Conservation (phyloP, 768 basidiomycete genomes). For the Leucocoprinus sp. region DNA sequence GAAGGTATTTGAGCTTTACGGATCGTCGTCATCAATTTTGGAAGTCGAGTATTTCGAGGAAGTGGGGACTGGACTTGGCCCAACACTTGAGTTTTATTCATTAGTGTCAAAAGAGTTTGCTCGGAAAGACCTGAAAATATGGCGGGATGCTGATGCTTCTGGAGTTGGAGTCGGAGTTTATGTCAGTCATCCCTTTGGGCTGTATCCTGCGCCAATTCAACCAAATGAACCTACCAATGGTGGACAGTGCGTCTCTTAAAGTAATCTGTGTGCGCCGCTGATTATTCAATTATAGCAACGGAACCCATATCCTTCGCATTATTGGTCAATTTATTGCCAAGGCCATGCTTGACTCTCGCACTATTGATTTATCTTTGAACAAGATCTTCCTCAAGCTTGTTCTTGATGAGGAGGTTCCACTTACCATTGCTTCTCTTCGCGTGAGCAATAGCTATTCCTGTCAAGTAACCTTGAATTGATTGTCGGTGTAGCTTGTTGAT, state of each 20-base stretch:
- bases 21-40: constrained; percentile 85
- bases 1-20: constrained; percentile 95
- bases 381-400: constrained; percentile 90
- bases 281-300: constrained; percentile 45
- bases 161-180: constrained; percentile 53
- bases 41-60: constrained; percentile 99
- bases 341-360: constrained; percentile 93
- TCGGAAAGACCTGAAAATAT: constrained; percentile 77
- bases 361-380: constrained; percentile 93
- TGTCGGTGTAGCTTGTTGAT: constrained; percentile 64
- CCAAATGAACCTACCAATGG: constrained; percentile 59
- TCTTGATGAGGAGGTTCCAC: constrained; percentile 78
- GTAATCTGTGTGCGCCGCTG: constrained; percentile 1
- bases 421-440: constrained; percentile 76
- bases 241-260: constrained; percentile 51
- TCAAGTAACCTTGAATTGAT: constrained; percentile 9
- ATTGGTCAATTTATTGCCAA: constrained; percentile 97
- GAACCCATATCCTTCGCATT: constrained; percentile 78
- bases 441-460: constrained; percentile 28
- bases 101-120: constrained; percentile 94
- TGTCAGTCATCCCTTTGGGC: constrained; percentile 77
- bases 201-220: constrained; percentile 83
- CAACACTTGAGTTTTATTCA: constrained; percentile 98
- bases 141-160: constrained; percentile 76
- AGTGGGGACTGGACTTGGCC: constrained; percentile 95